A percentile compares a stretch with the other conserved stretches of the same genome.
Evolutionary conservation across 2,329 filamentous ascomycete genomes (phyloP).

Genomic region (Corynespora cassiicola): DNA sequence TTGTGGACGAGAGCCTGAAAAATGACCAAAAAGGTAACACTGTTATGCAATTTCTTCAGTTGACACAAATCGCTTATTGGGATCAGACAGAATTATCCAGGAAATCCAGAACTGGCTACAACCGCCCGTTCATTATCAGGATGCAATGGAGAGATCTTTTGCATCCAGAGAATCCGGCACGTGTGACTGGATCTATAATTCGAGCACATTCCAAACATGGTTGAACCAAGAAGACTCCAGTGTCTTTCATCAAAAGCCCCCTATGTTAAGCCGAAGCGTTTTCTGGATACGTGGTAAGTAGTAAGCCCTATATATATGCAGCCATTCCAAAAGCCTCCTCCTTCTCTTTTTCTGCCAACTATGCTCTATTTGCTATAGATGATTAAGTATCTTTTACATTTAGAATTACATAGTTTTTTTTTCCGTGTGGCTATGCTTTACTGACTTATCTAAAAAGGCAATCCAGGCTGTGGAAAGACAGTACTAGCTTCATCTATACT

Average conservation of each 20-base stretch:
- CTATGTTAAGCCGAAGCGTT: background rate
- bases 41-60: no score
- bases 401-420: no score
- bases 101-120: background rate
- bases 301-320: no score
- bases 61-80: no score
- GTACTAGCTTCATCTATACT: constrained; percentile 1
- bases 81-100: background rate
- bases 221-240: background rate
- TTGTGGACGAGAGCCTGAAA: background rate
- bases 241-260: no score
- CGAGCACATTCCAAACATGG: background rate
- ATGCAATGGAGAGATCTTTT: background rate
- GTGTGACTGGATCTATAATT: background rate
- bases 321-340: no score
- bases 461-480: constrained; percentile 1
- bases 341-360: no score
- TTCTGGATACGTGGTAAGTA: constrained; percentile 1
- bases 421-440: no score
- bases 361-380: no score
- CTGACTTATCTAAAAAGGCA: background rate
- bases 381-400: no score
- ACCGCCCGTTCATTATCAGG: background rate
- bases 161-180: background rate
- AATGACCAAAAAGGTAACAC: background rate